Conservation (phyloP, 345 rosid species). For the Conringia planisiliqua region DNA sequence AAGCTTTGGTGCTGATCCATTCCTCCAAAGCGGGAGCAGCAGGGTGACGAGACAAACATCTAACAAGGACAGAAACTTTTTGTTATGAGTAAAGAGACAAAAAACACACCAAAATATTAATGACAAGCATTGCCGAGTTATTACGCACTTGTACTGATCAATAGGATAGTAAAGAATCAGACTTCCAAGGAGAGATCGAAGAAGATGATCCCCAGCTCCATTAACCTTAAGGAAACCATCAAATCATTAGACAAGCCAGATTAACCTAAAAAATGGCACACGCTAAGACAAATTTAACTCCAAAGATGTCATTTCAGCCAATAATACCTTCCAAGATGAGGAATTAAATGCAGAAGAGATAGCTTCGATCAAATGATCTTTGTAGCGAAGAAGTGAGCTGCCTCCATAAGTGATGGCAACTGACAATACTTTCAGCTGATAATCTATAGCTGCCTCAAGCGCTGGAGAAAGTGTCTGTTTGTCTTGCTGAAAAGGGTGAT, state of each 20-base stretch:
- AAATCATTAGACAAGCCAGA: conserved; percentile 6
- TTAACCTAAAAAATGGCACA: conserved; percentile 11
- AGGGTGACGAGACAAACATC: conserved; percentile 77
- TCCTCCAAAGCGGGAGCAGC: conserved; percentile 75
- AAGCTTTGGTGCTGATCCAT: conserved; percentile 93
- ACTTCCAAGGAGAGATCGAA: conserved; percentile 88
- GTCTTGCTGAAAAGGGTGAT: conserved; percentile 40
- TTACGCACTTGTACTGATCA: conserved; percentile 79
- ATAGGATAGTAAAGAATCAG: conserved; percentile 82
- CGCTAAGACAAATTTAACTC: conserved; percentile 3
- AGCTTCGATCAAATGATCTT: conserved; percentile 73
- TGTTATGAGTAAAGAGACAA: conserved; percentile 7
- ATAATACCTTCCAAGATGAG: conserved; percentile 92
- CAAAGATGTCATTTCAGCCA: conserved; percentile 8
- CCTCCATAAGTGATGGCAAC: conserved; percentile 91
- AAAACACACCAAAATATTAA: background rate
- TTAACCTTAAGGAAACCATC: conserved; percentile 58
- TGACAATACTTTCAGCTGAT: conserved; percentile 83
- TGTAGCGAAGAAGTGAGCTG: conserved; percentile 69
- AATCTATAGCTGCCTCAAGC: conserved; percentile 90
- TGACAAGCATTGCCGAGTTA: conserved; percentile 6
- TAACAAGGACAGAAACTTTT: conserved; percentile 36
- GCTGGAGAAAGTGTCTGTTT: conserved; percentile 89
- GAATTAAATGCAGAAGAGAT: conserved; percentile 79
- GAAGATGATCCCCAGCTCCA: conserved; percentile 93